phyloP scores from a whole-genome alignment of 768 basidiomycete species.

The Macrolepiota albuminosa region DNA sequence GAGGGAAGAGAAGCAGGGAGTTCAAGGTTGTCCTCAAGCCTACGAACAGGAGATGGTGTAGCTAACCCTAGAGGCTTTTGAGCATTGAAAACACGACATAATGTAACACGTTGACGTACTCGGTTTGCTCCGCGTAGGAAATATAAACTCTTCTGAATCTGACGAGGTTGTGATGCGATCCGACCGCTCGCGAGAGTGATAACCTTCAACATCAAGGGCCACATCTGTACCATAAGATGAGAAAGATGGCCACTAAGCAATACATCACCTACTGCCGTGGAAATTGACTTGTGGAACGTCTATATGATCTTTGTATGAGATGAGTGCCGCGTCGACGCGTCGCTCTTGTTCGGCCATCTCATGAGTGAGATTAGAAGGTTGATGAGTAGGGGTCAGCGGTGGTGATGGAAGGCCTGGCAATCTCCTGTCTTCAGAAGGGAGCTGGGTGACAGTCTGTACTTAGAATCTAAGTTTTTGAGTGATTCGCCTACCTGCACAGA shows the following conservation, averaged over 20 bases:
- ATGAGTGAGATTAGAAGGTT: slow-evolving; percentile 16
- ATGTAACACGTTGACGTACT: slow-evolving; percentile 3
- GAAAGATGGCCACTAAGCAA: neutral
- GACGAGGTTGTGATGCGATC: slow-evolving; percentile 36
- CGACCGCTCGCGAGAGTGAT: slow-evolving; percentile 51
- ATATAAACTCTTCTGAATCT: slow-evolving; percentile 5
- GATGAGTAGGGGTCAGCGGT: slow-evolving; percentile 23
- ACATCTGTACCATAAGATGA: slow-evolving; percentile 44
- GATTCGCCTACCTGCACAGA: slow-evolving; percentile 18
- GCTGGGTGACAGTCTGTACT: slow-evolving; percentile 24
- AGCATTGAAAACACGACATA: neutral
- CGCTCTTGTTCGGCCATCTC: slow-evolving; percentile 35
- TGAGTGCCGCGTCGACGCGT: slow-evolving; percentile 48
- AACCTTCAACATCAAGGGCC: slow-evolving; percentile 80
- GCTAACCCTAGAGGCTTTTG: slow-evolving; percentile 12
- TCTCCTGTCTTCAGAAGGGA: slow-evolving; percentile 24
- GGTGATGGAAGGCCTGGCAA: slow-evolving; percentile 27
- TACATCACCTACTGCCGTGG: slow-evolving; percentile 40
- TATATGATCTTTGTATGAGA: slow-evolving; percentile 33
- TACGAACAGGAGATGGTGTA: slow-evolving; percentile 19
- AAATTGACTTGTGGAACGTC: slow-evolving; percentile 59
- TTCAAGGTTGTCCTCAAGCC: slow-evolving; percentile 1
- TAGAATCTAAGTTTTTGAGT: slow-evolving; percentile 19
- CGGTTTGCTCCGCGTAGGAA: slow-evolving; percentile 7
- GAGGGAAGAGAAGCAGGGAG: neutral